Percentiles rank a stretch among this genome's conserved stretches.
These are phyloP conservation scores for Westerdykella aurantiaca DNA, from an alignment of 2,329 filamentous ascomycete genomes.

Conservation along the genomic window DNA sequence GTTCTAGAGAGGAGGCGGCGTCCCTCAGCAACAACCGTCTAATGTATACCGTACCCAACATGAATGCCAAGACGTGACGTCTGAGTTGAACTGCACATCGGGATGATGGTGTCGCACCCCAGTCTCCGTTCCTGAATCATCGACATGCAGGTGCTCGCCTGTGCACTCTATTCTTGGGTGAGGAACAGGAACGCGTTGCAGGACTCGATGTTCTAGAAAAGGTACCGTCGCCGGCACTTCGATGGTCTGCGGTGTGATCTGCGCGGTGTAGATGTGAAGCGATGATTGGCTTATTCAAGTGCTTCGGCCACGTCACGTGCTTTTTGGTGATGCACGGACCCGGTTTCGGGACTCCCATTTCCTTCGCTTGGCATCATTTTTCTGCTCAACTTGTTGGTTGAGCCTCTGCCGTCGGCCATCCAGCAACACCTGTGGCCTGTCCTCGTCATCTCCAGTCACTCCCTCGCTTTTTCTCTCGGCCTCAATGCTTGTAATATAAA, in stretches of 20 bases:
- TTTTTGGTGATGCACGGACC: not conserved
- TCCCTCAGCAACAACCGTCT: no score
- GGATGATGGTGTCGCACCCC: constrained; percentile 14
- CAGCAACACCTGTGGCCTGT: constrained; percentile 11
- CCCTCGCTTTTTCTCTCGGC: constrained; percentile 5
- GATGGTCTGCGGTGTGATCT: constrained; percentile 8
- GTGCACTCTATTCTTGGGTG: constrained; percentile 15
- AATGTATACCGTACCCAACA: no score
- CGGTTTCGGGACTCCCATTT: not conserved
- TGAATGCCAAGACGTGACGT: no score
- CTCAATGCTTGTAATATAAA: constrained; percentile 25
- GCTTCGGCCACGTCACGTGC: no score
- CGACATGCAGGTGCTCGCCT: constrained; percentile 13
- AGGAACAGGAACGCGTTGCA: constrained; percentile 20
- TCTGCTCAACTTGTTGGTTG: constrained; percentile 7
- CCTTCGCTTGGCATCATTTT: constrained; percentile 11
- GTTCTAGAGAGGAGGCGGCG: no score
- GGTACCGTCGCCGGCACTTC: constrained; percentile 7
- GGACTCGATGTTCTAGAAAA: constrained; percentile 14
- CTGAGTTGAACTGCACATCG: no score
- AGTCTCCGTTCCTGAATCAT: constrained; percentile 13
- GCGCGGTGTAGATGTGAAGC: not conserved
- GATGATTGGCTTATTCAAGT: no score
- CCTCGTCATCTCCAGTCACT: constrained; percentile 4
- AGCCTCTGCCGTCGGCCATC: constrained; percentile 9